Evolutionary conservation across 2,329 filamentous ascomycete genomes (phyloP).

Genomic region (Decorospora gaudefroyi): DNA sequence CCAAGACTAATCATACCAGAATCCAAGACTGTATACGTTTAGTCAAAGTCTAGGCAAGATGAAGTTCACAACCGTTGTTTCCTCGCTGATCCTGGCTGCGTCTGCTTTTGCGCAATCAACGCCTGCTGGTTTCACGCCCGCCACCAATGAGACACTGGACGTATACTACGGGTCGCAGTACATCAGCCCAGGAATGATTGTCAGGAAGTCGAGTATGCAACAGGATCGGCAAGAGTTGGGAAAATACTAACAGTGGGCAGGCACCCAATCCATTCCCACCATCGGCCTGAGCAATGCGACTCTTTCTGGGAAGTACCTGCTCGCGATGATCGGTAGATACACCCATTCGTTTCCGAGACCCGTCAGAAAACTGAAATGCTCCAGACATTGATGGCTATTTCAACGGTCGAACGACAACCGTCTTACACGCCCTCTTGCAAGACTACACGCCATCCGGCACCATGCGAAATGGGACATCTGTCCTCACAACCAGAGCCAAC

Average conservation of each 20-base stretch:
- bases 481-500: constrained; percentile 37
- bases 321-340: constrained; percentile 38
- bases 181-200: constrained; percentile 34
- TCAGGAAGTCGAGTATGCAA: constrained; percentile 36
- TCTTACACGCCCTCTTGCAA: constrained; percentile 38
- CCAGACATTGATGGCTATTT: constrained; percentile 17
- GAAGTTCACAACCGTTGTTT: constrained; percentile 11
- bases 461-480: constrained; percentile 28
- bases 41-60: constrained; percentile 3
- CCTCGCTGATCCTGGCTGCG: constrained; percentile 18
- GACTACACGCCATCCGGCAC: constrained; percentile 31
- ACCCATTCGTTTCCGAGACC: constrained; percentile 11
- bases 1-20: not conserved
- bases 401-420: constrained; percentile 23
- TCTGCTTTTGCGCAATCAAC: constrained; percentile 27
- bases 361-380: not conserved
- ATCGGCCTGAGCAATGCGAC: constrained; percentile 32
- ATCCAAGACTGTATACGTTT: not conserved
- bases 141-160: constrained; percentile 31
- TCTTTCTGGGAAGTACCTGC: constrained; percentile 34
- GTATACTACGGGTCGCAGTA: constrained; percentile 39
- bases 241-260: constrained; percentile 14
- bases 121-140: constrained; percentile 32
- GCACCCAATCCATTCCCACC: constrained; percentile 22
- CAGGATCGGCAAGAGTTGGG: not conserved